Evolutionary conservation across 2,329 filamentous ascomycete species (phyloP).

Genomic region (Fusarium luffae): DNA sequence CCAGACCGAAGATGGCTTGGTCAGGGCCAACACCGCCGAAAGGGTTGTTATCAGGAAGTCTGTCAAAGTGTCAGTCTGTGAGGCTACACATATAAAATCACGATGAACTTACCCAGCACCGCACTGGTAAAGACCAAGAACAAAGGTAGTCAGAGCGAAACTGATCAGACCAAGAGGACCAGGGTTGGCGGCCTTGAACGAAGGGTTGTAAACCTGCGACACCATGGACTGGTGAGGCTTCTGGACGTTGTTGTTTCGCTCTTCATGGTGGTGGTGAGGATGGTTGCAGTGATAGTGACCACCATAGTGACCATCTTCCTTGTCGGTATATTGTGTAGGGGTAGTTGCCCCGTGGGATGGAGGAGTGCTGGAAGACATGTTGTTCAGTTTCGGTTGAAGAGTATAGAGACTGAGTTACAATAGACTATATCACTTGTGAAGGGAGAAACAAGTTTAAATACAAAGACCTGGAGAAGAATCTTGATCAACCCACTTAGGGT

Average conservation of each 20-base stretch:
- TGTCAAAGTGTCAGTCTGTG: slow-evolving; percentile 17
- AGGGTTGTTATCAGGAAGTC: slow-evolving; percentile 50
- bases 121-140: slow-evolving; percentile 62
- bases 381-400: background rate
- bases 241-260: slow-evolving; percentile 7
- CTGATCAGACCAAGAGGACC: slow-evolving; percentile 69
- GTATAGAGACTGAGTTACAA: background rate
- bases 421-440: background rate
- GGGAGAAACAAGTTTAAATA: background rate
- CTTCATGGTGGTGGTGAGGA: slow-evolving; percentile 30
- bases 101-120: slow-evolving; percentile 60
- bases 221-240: slow-evolving; percentile 50
- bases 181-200: slow-evolving; percentile 66
- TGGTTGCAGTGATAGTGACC: slow-evolving; percentile 29
- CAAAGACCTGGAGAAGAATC: slow-evolving; percentile 2
- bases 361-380: slow-evolving; percentile 39
- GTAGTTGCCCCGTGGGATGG: slow-evolving; percentile 41
- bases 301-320: slow-evolving; percentile 20
- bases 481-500: slow-evolving; percentile 15
- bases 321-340: slow-evolving; percentile 42
- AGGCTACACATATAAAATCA: accelerated
- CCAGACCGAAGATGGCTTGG: slow-evolving; percentile 52
- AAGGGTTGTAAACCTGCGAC: slow-evolving; percentile 51
- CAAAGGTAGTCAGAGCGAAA: slow-evolving; percentile 74
- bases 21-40: slow-evolving; percentile 50